Conservation (phyloP, 495 filamentous ascomycete genomes). For the Xylaria venustula region DNA sequence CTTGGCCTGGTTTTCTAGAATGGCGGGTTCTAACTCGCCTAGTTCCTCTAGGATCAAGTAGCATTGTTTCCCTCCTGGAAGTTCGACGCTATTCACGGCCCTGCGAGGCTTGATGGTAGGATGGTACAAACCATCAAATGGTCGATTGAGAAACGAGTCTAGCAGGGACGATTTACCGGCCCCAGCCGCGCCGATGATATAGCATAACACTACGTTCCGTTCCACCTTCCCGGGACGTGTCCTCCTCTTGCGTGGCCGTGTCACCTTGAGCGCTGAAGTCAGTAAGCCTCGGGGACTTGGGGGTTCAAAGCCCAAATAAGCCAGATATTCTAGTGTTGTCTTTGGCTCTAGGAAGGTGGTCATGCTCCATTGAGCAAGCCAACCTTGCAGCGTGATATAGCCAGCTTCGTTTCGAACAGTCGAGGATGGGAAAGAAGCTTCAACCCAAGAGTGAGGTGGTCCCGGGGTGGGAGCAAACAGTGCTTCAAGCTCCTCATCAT, state of each 20-base stretch:
- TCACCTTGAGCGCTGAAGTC: conserved; percentile 83
- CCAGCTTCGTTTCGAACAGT: conserved; percentile 95
- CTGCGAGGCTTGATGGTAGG: conserved; percentile 93
- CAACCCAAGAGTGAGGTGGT: conserved; percentile 78
- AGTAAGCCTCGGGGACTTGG: conserved; percentile 63
- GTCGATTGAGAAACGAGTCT: conserved; percentile 84
- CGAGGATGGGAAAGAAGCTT: conserved; percentile 83
- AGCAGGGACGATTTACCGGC: conserved; percentile 88
- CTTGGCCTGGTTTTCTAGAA: conserved; percentile 87
- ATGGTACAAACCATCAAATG: conserved; percentile 81
- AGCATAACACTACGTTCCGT: conserved; percentile 93
- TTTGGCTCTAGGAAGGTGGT: conserved; percentile 95
- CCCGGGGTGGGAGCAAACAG: conserved; percentile 94
- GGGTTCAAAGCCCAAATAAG: conserved; percentile 87
- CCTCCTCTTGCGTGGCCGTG: conserved; percentile 82
- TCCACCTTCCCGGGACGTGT: conserved; percentile 80
- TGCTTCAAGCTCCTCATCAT: conserved; percentile 75
- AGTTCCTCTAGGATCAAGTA: conserved; percentile 95
- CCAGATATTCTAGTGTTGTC: conserved; percentile 91
- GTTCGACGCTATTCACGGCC: conserved; percentile 93
- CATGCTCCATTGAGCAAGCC: conserved; percentile 99
- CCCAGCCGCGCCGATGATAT: conserved; percentile 79
- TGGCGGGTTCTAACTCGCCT: conserved; percentile 90
- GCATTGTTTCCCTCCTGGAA: conserved; percentile 93
- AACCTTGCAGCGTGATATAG: conserved; percentile 93